A percentile compares a stretch with the other conserved stretches of the same genome.
These are phyloP conservation scores for Asterochloris sp. DNA, from an alignment of 139 green algal genomes.

Conservation along the genomic window DNA sequence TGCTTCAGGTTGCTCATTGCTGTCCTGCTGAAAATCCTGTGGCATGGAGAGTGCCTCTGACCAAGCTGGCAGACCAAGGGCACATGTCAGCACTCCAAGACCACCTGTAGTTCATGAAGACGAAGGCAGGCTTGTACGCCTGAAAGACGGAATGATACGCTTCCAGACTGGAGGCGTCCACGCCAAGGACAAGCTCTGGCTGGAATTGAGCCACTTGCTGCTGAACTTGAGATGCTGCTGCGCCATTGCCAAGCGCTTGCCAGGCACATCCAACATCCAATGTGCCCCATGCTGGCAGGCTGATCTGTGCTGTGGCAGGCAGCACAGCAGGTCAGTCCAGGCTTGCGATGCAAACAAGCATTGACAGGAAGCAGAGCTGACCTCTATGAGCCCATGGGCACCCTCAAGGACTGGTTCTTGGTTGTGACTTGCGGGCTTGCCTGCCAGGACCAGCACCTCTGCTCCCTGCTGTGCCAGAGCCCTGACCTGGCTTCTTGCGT, in stretches of 20 bases:
- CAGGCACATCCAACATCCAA: conserved; percentile 48
- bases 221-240: background rate
- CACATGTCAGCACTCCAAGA: background rate
- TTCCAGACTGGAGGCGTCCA: conserved; percentile 59
- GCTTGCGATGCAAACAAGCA: background rate
- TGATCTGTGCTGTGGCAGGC: conserved; percentile 33
- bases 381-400: conserved; percentile 26
- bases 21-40: background rate
- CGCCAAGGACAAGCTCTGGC: conserved; percentile 42
- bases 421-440: conserved; percentile 16
- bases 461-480: conserved; percentile 30
- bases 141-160: conserved; percentile 23
- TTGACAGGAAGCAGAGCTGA: background rate
- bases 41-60: background rate
- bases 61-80: background rate
- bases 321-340: background rate
- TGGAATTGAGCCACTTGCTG: conserved; percentile 34
- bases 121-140: conserved; percentile 28
- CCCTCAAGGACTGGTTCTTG: background rate
- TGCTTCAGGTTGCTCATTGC: background rate
- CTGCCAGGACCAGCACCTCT: conserved; percentile 49
- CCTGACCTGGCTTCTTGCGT: conserved; percentile 54
- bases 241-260: conserved; percentile 43
- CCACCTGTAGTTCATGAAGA: conserved; percentile 54
- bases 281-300: conserved; percentile 49